phyloP scores from a whole-genome alignment of 768 basidiomycete species.

The Lanmaoa rubissima region DNA sequence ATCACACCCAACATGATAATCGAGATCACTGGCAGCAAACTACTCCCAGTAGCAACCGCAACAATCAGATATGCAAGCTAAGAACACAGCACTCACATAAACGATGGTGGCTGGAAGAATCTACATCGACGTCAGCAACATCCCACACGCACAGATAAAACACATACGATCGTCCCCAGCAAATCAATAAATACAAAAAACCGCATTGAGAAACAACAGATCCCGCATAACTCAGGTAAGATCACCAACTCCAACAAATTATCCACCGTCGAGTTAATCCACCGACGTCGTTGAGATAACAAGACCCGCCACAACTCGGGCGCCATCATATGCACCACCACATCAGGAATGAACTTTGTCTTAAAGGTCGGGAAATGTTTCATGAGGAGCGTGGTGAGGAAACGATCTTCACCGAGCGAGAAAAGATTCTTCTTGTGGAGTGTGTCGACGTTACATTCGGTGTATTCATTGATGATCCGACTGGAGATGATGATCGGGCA shows the following conservation, averaged over 20 bases:
- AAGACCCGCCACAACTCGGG: constrained; percentile 87
- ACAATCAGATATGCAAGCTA: constrained; percentile 85
- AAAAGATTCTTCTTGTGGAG: too few relatives aligned
- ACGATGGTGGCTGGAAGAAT: constrained; percentile 88
- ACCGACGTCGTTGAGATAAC: constrained; percentile 90
- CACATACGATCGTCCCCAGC: constrained; percentile 78
- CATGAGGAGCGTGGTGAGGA: too few relatives aligned
- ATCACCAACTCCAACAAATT: constrained; percentile 88
- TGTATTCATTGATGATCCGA: too few relatives aligned
- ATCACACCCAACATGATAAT: constrained; percentile 87
- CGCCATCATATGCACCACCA: constrained; percentile 86
- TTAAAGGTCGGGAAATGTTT: too few relatives aligned
- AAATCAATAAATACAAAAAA: constrained; percentile 94
- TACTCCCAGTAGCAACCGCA: constrained; percentile 63
- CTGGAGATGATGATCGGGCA: too few relatives aligned
- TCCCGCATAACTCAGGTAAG: constrained; percentile 86
- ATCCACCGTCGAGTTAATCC: constrained; percentile 98
- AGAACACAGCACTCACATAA: constrained; percentile 59
- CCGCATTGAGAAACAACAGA: constrained; percentile 97
- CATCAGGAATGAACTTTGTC: constrained; percentile 90
- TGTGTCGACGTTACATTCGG: too few relatives aligned
- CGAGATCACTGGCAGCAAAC: constrained; percentile 81
- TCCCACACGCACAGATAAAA: neutral
- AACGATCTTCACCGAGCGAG: too few relatives aligned
- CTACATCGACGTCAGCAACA: constrained; percentile 33